Evolutionary conservation across 2,329 filamentous ascomycete species (phyloP).

Genomic region (Ceratocystis colombiana): DNA sequence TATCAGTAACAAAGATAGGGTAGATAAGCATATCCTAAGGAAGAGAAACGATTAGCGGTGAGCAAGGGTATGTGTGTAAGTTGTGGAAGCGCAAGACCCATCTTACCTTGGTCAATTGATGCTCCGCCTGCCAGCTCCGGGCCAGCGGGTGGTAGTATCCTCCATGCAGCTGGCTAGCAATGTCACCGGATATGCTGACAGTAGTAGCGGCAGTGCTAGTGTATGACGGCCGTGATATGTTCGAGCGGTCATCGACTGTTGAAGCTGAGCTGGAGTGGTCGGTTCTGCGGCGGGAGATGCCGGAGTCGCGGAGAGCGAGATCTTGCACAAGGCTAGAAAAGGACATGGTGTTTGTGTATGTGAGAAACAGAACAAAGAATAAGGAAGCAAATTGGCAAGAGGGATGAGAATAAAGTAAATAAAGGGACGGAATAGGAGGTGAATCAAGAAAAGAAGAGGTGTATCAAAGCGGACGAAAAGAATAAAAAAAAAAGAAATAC

Average conservation of each 20-base stretch:
- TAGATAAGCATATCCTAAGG: constrained; percentile 92
- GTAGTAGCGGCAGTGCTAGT: constrained; percentile 57
- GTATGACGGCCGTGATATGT: constrained; percentile 52
- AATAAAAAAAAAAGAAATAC: background rate
- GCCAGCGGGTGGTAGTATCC: constrained; percentile 73
- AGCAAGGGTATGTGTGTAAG: background rate
- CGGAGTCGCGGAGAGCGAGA: constrained; percentile 48
- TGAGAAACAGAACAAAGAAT: background rate
- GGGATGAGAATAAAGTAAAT: background rate
- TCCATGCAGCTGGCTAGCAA: constrained; percentile 72
- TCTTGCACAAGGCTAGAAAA: constrained; percentile 60
- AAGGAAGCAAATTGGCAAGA: background rate
- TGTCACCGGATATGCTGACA: constrained; percentile 62
- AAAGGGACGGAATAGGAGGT: background rate
- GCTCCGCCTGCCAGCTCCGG: constrained; percentile 71
- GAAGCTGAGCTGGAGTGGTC: constrained; percentile 41
- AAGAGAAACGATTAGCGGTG: background rate
- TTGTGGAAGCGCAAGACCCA: too few relatives aligned
- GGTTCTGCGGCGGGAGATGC: constrained; percentile 38
- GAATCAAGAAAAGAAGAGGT: background rate
- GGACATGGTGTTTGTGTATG: constrained; percentile 42
- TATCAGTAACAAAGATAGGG: constrained; percentile 90
- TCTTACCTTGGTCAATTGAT: constrained; percentile 71
- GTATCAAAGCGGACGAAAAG: constrained; percentile 4
- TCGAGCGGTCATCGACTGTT: constrained; percentile 52